Evolutionary conservation across 192 early-diverging fungal species (phyloP).

Genomic region (Rhizophagus clarus): DNA sequence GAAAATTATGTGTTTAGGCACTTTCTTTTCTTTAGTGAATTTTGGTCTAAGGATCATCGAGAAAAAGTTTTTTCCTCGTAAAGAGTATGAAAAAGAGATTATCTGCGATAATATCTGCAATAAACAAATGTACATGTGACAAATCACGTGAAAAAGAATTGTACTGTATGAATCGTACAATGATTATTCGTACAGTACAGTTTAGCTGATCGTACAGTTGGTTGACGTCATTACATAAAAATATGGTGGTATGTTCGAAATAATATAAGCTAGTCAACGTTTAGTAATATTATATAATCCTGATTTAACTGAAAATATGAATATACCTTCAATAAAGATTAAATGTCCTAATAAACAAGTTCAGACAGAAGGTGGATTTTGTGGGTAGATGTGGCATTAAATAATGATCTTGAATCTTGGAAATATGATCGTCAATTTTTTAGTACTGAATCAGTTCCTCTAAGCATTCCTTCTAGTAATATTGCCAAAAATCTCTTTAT

Average conservation of each 20-base stretch:
- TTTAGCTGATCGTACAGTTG: too few relatives aligned
- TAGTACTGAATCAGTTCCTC: conserved; percentile 13
- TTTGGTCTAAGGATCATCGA: too few relatives aligned
- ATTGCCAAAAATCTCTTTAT: conserved; percentile 7
- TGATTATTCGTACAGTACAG: too few relatives aligned
- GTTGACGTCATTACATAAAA: too few relatives aligned
- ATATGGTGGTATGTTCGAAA: background rate
- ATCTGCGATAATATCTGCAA: too few relatives aligned
- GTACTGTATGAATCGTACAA: too few relatives aligned
- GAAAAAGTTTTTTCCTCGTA: too few relatives aligned
- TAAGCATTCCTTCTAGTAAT: background rate
- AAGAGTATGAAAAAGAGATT: too few relatives aligned
- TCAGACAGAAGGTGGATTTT: background rate
- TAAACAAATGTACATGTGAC: too few relatives aligned
- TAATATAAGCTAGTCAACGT: background rate
- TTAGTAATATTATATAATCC: background rate
- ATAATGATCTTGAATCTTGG: background rate
- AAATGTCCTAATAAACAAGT: background rate
- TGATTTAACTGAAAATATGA: background rate
- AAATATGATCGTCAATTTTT: conserved; percentile 11
- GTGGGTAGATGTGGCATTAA: background rate
- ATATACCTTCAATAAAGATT: background rate
- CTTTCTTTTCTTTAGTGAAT: too few relatives aligned
- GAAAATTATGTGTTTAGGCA: too few relatives aligned
- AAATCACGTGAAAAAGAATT: too few relatives aligned